Base-by-base conservation (phyloP, 495 filamentous ascomycete species). In the Amphirosellinia nigrospora region DNA sequence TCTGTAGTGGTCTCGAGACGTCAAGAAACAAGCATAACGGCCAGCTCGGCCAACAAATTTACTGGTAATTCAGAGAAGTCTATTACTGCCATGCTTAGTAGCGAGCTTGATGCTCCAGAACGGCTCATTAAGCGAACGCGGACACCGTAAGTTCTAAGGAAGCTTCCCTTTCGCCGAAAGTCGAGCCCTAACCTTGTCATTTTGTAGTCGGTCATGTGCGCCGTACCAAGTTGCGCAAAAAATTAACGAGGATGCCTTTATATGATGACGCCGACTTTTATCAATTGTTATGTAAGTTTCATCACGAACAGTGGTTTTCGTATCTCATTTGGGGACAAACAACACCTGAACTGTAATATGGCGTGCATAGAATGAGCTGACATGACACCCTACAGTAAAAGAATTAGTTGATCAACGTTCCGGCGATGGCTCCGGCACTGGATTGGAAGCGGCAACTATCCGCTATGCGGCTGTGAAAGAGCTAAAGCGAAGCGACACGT, bases 251-350 rank as follows among this genome's bases (percentile, higher is more conserved):
- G 84, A 86, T 68, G 70, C 70, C 13, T 73, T 82, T 4, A 87
- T 99, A 94, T 82, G 95, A 98, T 74, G 96, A 98, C 74, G 91
- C 92, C 9, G 89, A 94, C 77, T 97, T 98, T 81, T 99, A 99
- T 83, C 92, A 96, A 75, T 34, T 78, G 21, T 55, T 78, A 59
- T 48, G 67, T 69, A 45, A 63, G 67, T 63, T n/a, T 19, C 3
- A 32, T 19, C 11, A 39, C 3, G 10, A 48, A 3, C n/a, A 9
- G 8, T 5, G n/a, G 11, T 55, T 43, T 4, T 15, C n/a, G 36
- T 10, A 0, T 11, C 55, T 11, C 16, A 9, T 36, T 10, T 58
- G n/a, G n/a, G n/a, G n/a, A n/a, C n/a, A n/a, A n/a, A n/a, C n/a
- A n/a, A n/a, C n/a, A n/a, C n/a, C n/a, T n/a, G n/a, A n/a, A n/a